Base-by-base conservation (phyloP, 164 flowering plant genomes). In the Saururus chinensis region DNA sequence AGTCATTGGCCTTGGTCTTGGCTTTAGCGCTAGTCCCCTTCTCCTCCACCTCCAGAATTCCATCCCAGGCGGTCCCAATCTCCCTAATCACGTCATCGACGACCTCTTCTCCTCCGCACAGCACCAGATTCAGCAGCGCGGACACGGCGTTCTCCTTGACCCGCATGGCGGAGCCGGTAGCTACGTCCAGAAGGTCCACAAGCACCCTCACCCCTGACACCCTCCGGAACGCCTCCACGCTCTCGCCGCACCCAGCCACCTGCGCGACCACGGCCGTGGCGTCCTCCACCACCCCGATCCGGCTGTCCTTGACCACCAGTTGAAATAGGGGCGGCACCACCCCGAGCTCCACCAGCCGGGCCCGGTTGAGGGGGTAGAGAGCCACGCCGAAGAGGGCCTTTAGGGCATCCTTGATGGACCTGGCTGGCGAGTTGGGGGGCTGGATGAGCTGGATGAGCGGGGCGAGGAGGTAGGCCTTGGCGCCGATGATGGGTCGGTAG, bases 211-310 rank as follows among this genome's bases (percentile, higher is more conserved):
- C 60, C 26, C 97, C 99, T 0, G 77, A 64, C 3, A 76, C 90
- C 80, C 66, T 79, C 69, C 79, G 61, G 61, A 90, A 83, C 8
- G 78, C 96, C 20, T 78, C 86, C 21, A 70, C 75, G 48, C 85
- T 76, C 79, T 81, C 97, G 65, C 76, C 79, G 67, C 97, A 87
- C 10, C 92, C 97, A 3, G 96, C 95, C 0, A 93, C 66, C 70
- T 93, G 99, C 24, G 95, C 99, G n/a, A 88, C 72, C 66, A 93
- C 95, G 52, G 99, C 99, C 9, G 89, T 80, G 0, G 91, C 85
- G 53, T 93, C 99, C 76, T 90, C 97, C 64, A 85, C 78, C 9
- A 93, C 54, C 57, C 97, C 97, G 2, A 79, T 67, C 35, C 88
- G 60, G 26, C 79, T 82, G 40, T 80, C 92, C 59, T 74, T 83